Conservation (phyloP, 2,329 filamentous ascomycete genomes). For the Cladosporium sp. region DNA sequence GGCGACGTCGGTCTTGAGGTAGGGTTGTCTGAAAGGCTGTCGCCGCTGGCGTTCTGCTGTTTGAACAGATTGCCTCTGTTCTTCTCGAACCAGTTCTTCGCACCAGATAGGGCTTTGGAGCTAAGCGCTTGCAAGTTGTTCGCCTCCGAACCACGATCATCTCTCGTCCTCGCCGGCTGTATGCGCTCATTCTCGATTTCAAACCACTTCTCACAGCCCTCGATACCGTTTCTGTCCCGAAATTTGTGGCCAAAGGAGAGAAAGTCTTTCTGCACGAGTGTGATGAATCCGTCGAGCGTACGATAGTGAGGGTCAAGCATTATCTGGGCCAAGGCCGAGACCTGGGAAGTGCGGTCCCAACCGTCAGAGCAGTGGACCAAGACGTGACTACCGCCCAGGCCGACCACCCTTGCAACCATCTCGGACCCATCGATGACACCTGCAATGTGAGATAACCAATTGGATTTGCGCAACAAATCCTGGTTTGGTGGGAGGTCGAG, state of each 20-base stretch:
- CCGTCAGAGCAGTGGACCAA: constrained; percentile 97
- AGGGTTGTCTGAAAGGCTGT: constrained; percentile 63
- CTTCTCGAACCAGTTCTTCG: constrained; percentile 87
- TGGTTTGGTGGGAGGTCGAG: constrained; percentile 78
- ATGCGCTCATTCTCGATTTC: constrained; percentile 76
- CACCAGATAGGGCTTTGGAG: constrained; percentile 65
- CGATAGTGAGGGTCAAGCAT: constrained; percentile 95
- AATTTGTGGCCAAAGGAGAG: constrained; percentile 98
- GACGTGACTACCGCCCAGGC: constrained; percentile 89
- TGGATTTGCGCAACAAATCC: constrained; percentile 77
- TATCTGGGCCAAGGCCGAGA: constrained; percentile 86
- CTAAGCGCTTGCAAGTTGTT: constrained; percentile 56
- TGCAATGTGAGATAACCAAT: constrained; percentile 87
- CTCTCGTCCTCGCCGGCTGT: constrained; percentile 46
- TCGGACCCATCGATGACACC: constrained; percentile 81
- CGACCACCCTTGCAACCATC: constrained; percentile 82
- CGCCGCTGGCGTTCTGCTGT: constrained; percentile 59
- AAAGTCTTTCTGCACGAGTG: constrained; percentile 96
- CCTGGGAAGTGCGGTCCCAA: constrained; percentile 95
- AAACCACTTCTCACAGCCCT: constrained; percentile 95
- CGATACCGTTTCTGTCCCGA: constrained; percentile 80
- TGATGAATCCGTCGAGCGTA: constrained; percentile 90
- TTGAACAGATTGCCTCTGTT: constrained; percentile 43
- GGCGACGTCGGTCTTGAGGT: constrained; percentile 41
- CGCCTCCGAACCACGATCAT: constrained; percentile 47